Evolutionary conservation across 2,329 filamentous ascomycete species (phyloP).

Genomic region (Aspergillus sclerotialis): DNA sequence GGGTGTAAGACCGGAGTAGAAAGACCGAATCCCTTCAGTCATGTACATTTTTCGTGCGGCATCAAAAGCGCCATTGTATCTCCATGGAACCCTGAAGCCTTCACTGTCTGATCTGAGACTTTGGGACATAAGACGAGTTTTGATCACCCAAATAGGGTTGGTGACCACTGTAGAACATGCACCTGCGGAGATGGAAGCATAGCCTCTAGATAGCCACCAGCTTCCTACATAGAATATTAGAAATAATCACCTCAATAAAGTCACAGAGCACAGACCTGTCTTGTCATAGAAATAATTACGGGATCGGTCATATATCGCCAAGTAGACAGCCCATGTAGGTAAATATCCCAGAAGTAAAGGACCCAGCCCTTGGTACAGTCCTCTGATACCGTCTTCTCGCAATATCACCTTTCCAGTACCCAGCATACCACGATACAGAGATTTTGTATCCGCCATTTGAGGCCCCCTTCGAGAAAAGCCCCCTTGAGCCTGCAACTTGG

Average conservation of each 20-base stretch:
- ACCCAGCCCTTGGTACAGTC: constrained; percentile 87
- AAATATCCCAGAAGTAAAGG: constrained; percentile 94
- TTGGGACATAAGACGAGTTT: constrained; percentile 96
- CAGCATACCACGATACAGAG: constrained; percentile 74
- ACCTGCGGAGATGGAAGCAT: constrained; percentile 84
- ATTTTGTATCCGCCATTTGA: constrained; percentile 36
- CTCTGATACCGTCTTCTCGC: constrained; percentile 77
- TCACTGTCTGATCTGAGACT: constrained; percentile 49
- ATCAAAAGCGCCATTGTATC: constrained; percentile 83
- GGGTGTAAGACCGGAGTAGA: constrained; percentile 91
- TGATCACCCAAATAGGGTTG: constrained; percentile 99
- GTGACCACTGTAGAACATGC: constrained; percentile 89
- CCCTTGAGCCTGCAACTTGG: constrained; percentile 91
- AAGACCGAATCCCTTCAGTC: constrained; percentile 78
- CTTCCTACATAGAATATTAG: constrained; percentile 49
- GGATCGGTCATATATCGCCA: constrained; percentile 89
- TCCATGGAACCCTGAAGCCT: constrained; percentile 58
- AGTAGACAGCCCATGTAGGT: constrained; percentile 97
- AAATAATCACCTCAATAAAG: not conserved
- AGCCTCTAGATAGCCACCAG: constrained; percentile 71
- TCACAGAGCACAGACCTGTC: constrained; percentile 46
- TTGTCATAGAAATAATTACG: constrained; percentile 65
- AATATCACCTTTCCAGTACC: constrained; percentile 84
- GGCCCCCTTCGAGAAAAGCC: constrained; percentile 55
- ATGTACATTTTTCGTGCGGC: constrained; percentile 94